Evolutionary conservation across 148 eudicot species (phyloP), one percentile per base, ranked within the genome.

Genomic region (Hydrangea macrophylla): DNA sequence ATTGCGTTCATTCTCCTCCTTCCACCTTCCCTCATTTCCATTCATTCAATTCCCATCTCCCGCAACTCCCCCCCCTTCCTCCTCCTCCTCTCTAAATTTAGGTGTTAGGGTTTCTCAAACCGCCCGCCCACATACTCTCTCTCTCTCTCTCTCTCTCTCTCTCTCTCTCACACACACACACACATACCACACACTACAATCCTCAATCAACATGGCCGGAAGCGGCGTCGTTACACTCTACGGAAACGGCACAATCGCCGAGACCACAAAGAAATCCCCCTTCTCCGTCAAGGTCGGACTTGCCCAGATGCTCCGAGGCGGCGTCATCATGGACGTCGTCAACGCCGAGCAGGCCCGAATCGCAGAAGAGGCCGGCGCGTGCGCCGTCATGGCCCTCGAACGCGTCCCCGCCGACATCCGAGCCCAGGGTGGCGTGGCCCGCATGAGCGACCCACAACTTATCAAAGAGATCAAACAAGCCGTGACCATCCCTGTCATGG

Each of bases 401-500:
- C 95, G 98, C 6, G 98, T 90, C 26, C 98, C 98, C 0, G 98
- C 98, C 5, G 98, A 93, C 62, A 93, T 93, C 63, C 88, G 96
- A 13, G 88, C 96, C 3, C 92, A 93, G 65, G 98, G 98, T 51
- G 96, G 96, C 15, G 98, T 90, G 0, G 96, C 98, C 10, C 80
- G 98, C 6, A 93, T 93, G 96, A 86, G 92, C 17, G 98, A 93
- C 81, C 98, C 96, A 0, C 95, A 93, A 40, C 77, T 90, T 3
- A 93, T 93, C 63, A 93, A 90, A 73, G 98, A 93, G 3, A 93
- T 93, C 44, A 89, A 92, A 48, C 81, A 74, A 61, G 98, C 96
- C 13, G 93, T 89, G 20, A 92, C 98, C 9, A 92, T 89, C 23
- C 98, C 98, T 1, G 98, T 92, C 54, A 92, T 92, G 98, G 98